Base-by-base conservation (phyloP, 148 eudicot genomes). In the Limonium bicolor region DNA sequence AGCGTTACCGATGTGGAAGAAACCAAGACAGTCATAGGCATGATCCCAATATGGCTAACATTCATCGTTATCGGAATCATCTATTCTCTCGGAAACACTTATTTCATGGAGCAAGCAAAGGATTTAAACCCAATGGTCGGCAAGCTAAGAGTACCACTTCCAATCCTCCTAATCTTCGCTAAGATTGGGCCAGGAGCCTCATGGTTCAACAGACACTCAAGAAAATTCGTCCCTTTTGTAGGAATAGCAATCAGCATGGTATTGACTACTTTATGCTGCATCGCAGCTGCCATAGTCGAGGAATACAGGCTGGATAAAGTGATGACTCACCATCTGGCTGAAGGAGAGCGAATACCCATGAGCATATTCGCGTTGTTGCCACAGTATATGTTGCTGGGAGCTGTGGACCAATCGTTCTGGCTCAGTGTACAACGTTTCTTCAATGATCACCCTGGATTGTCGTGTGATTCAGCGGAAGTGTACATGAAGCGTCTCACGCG, bases 21-120 rank as follows among this genome's bases (percentile, higher is more conserved):
- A 37, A 62, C 82, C 41, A 75, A 71, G 45, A 48, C 55, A 1
- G 24, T 25, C 9, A 44, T 75, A 13, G 61, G 59, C 5, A 54
- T 64, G 69, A 35, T 71, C 27, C 77, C 82, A 2, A 18, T 75
- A 52, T 71, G 63, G 60, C 3, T 58, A n/a, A 61, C 78, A 29
- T 65, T 71, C 42, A 51, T 72, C 24, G 5, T 63, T 0, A 46
- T 60, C 14, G 76, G 83, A 3, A 17, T 69, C 1, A 65, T 72
- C 3, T 45, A 51, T 1, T 58, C 82, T 3, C 35, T 68, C 0
- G 74, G 74, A 4, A 56, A 45, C 50, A 76, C 78, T 16, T 76
- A 68, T 62, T 76, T 76, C 27, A 48, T 71, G 1, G 69, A 71
- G 59, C 77, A 76, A 64, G 72, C 75, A 4, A 60, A 58, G 11